Evolutionary conservation across 2,329 filamentous ascomycete species (phyloP), one percentile per base, ranked within the genome.

Genomic region (Knufia petricola): DNA sequence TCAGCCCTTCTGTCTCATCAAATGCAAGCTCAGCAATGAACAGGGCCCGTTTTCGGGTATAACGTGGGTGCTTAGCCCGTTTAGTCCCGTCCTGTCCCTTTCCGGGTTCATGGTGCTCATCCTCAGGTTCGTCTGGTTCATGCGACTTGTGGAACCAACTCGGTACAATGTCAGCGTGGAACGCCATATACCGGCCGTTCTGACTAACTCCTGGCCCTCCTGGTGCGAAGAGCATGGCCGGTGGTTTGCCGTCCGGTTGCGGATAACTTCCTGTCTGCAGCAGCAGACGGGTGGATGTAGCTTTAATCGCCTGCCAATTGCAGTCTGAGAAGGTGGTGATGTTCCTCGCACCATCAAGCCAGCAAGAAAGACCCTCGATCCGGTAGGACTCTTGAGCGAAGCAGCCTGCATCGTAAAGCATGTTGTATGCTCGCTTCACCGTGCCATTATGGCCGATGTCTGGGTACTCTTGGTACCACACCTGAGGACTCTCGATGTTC

Each of bases 141-240:
- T 23, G 6, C 19, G 37, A 7, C 19, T 40, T 46, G 15, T 48
- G 31, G 37, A 53, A 55, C 53, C 53, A 55, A 3, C 47, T 47
- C 31, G 48, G 34, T n/a, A 52, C 48, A 36, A 51, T 46, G 37
- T 55, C 53, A 28, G 51, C 51, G 37, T 55, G 53, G 38, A 55
- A 55, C 24, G 51, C 50, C 15, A 54, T 43, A 20, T 47, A 49
- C 19, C 32, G 34, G 31, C 50, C 48, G 26, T 51, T 48, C 17
- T 46, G 48, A 17, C 45, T 51, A 2, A 51, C 46, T n/a, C 50
- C 52, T 41, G 52, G 52, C 31, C 52, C 52, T 24, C 53, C 53
- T 9, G 53, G 53, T 2, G 53, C 53, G 31, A 49, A 26, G 13
- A 55, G 34, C 15, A 43, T 42, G 0, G 49, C 48, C 17, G 45